A percentile compares a stretch with the other conserved stretches of the same genome.
Evolutionary conservation across 2,329 filamentous ascomycete species (phyloP).

Genomic region (Xylariales sp.): DNA sequence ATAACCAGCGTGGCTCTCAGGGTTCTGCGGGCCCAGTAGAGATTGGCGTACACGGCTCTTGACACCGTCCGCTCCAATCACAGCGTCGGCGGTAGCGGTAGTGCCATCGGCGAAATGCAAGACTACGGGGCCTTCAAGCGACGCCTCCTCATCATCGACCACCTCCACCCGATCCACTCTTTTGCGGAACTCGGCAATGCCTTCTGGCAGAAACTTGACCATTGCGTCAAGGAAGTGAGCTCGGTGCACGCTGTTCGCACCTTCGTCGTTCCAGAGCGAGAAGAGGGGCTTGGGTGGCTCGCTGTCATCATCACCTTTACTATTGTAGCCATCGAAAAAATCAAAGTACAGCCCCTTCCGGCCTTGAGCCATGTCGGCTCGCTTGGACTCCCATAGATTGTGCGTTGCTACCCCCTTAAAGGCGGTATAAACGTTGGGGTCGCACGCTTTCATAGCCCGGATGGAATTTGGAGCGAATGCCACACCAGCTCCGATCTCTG

Average conservation of each 20-base stretch:
- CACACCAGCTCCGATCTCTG: conserved; percentile 9
- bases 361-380: no score
- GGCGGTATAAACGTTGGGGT: conserved; percentile 1
- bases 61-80: conserved; percentile 44
- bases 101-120: conserved; percentile 34
- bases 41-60: conserved; percentile 40
- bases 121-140: conserved; percentile 15
- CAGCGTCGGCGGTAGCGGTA: conserved; percentile 30
- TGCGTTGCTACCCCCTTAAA: conserved; percentile 8
- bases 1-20: conserved; percentile 39
- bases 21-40: conserved; percentile 35
- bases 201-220: conserved; percentile 29
- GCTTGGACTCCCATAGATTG: conserved; percentile 6
- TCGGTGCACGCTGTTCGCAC: conserved; percentile 20
- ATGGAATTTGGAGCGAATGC: conserved; percentile 7
- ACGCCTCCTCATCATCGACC: no score
- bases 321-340: conserved; percentile 5
- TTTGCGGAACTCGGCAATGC: conserved; percentile 28
- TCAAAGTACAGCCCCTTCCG: conserved; percentile 8
- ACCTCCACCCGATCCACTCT: conserved; percentile 24
- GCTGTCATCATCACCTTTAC: not conserved
- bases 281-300: not conserved
- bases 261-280: conserved; percentile 2
- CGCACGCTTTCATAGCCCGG: conserved; percentile 7
- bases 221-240: conserved; percentile 36